Percentiles rank a stretch among this genome's conserved stretches.
Evolutionary conservation across 768 basidiomycete genomes (phyloP).

Genomic region (Leccinum subtestaceum): DNA sequence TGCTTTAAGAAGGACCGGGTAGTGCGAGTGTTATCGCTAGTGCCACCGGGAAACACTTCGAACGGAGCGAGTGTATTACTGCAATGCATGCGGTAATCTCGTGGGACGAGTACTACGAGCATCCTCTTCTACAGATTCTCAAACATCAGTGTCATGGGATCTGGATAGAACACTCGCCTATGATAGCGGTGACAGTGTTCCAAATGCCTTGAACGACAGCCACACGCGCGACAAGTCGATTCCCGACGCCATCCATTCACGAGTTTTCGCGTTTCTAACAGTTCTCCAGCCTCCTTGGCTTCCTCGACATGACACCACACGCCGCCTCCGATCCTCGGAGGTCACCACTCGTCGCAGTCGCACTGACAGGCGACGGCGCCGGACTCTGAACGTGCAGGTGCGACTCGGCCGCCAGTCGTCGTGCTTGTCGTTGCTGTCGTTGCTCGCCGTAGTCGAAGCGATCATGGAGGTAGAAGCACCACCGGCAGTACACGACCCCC

Average conservation of each 20-base stretch:
- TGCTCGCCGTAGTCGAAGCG: no score
- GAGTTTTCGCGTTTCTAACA: conserved; percentile 59
- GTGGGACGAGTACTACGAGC: conserved; percentile 50
- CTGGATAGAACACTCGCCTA: conserved; percentile 44
- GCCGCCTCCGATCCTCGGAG: no score
- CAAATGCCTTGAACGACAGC: conserved; percentile 73
- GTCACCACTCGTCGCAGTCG: no score
- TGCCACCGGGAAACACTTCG: no score
- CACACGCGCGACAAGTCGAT: conserved; percentile 56
- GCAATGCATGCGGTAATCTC: conserved; percentile 57
- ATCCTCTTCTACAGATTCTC: conserved; percentile 54
- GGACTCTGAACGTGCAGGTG: no score
- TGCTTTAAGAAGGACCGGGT: conserved; percentile 52
- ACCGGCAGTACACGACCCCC: no score
- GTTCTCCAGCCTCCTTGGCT: conserved; percentile 55
- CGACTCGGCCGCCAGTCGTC: no score
- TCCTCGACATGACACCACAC: conserved; percentile 42
- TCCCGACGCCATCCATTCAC: conserved; percentile 46
- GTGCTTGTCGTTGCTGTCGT: no score
- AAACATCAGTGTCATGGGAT: not conserved
- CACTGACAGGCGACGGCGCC: no score
- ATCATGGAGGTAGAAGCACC: no score
- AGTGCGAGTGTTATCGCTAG: conserved; percentile 26
- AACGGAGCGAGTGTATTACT: conserved; percentile 44
- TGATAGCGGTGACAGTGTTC: conserved; percentile 62